Base-by-base conservation (phyloP, 1,139 yeast species). In the Zygosaccharomyces sapae region DNA sequence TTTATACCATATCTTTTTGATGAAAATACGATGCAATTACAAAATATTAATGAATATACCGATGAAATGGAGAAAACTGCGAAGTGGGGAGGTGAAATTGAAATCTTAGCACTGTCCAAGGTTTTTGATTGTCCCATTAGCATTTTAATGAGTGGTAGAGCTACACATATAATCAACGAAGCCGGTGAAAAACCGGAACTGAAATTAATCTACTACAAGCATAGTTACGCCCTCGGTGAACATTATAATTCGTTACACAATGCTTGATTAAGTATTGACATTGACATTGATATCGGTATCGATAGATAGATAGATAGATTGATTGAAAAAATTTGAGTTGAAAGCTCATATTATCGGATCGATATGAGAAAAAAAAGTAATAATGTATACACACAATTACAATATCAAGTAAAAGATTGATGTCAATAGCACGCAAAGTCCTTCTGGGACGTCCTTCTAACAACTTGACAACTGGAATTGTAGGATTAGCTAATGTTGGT, bases 61-160 rank as follows among this genome's bases (percentile, higher is more conserved):
- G 66, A 71, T 1, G 83, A 83, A 55, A 74, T 92, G 47, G 83
- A 76, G 46, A 70, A 70, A 12, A 87, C 96, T 0, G 81, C 95
- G 0, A 79, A 87, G 74, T 92, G 98, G 98, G 98, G 98, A 25
- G 94, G 96, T 4, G 97, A 92, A 60, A 73, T 89, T 72, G 98
- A 92, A 69, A 81, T 92, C 16, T 66, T 87, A 58, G 96, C 97
- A 0, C 71, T 89, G 38, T 75, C 94, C 0, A 75, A 79, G 50
- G 77, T 77, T 7, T 86, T 75, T 59, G 74, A 81, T 48, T 81
- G 86, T 57, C 84, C 89, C 1, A 79, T 90, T n/a, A 74, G 81
- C 43, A 81, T 92, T 4, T 72, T 83, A 66, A 80, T 86, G 71
- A 85, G 88, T 38, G 95, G 94, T 0, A 77, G 88, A 33, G 75